phyloP scores from a whole-genome alignment of 768 basidiomycete genomes.

The Hydnomerulius pinastri region DNA sequence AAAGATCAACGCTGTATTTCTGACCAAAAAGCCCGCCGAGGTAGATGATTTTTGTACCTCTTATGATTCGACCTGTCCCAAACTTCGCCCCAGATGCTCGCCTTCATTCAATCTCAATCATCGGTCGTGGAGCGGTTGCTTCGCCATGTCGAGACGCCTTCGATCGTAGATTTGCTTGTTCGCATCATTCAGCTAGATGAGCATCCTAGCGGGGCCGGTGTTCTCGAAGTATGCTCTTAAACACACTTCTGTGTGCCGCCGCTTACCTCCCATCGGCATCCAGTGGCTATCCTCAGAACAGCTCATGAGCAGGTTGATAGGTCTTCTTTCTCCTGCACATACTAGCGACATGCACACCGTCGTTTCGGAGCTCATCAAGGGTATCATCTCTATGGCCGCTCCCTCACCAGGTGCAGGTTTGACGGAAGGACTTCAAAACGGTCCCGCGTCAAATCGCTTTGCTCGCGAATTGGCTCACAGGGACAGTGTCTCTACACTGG shows the following conservation, averaged over 20 bases:
- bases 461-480: slow-evolving; percentile 83
- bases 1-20: slow-evolving; percentile 88
- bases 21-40: slow-evolving; percentile 88
- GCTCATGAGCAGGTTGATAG: slow-evolving; percentile 79
- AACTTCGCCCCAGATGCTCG: slow-evolving; percentile 70
- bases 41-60: slow-evolving; percentile 46
- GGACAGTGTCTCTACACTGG: slow-evolving; percentile 69
- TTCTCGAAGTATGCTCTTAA: slow-evolving; percentile 75
- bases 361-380: slow-evolving; percentile 89
- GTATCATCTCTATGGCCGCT: slow-evolving; percentile 91
- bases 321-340: slow-evolving; percentile 77
- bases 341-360: slow-evolving; percentile 79
- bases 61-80: slow-evolving; percentile 17
- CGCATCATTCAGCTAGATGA: slow-evolving; percentile 91
- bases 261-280: slow-evolving; percentile 30
- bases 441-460: slow-evolving; percentile 80
- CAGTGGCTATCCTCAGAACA: slow-evolving; percentile 89
- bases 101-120: slow-evolving; percentile 85
- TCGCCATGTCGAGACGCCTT: slow-evolving; percentile 82
- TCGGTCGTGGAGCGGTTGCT: slow-evolving; percentile 80
- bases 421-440: slow-evolving; percentile 67
- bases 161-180: slow-evolving; percentile 89
- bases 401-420: slow-evolving; percentile 80
- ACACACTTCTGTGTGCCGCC: slow-evolving; percentile 30
- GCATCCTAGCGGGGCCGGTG: slow-evolving; percentile 74